Evolutionary conservation across 495 filamentous ascomycete species (phyloP), one percentile per base, ranked within the genome.

Genomic region (Lophiotrema nucula): DNA sequence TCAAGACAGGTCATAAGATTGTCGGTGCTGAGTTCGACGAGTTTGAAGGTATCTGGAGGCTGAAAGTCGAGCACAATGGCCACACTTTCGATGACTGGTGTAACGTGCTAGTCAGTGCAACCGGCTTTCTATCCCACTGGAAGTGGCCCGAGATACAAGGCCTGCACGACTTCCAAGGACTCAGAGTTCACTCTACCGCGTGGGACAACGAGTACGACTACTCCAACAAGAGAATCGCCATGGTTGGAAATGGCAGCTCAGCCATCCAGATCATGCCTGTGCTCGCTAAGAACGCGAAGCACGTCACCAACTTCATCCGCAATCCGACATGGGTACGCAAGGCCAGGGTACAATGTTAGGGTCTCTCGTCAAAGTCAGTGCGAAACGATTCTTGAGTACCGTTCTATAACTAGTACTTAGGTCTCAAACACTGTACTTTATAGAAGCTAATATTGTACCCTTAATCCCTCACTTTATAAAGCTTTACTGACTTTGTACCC

Each of bases 111-210:
- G 19, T 65, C 45, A 48, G 27, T 25, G 65, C 55, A 6, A 54
- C 62, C 11, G 65, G 65, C 1, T 42, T 65, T 23, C 51, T 67
- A 10, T 57, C 55, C 23, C 21, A 57, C 26, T 65, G 51, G 51
- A 38, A 48, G 26, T 56, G 62, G 65, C 65, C 65, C 12, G 51
- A 41, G 12, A 65, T 67, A 15, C 6, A 44, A 18, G 56, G 61
- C 4, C 12, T 65, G 35, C 19, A 65, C 19, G 25, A 57, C 18
- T 67, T 67, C 41, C 39, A 61, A 38, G 62, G 61, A 4, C 13
- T 33, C 6, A 28, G 55, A n/a, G 23, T 51, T 1, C 64, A 67
- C 42, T 53, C 53, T 25, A 60, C 60, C 1, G 28, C 46, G 12
- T 64, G 60, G 60, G 56, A 64, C 44, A 33, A 48, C 21, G 27